A percentile compares a stretch with the other conserved stretches of the same genome.
phyloP scores from a whole-genome alignment of 768 basidiomycete species.

The Mycena leptocephala region DNA sequence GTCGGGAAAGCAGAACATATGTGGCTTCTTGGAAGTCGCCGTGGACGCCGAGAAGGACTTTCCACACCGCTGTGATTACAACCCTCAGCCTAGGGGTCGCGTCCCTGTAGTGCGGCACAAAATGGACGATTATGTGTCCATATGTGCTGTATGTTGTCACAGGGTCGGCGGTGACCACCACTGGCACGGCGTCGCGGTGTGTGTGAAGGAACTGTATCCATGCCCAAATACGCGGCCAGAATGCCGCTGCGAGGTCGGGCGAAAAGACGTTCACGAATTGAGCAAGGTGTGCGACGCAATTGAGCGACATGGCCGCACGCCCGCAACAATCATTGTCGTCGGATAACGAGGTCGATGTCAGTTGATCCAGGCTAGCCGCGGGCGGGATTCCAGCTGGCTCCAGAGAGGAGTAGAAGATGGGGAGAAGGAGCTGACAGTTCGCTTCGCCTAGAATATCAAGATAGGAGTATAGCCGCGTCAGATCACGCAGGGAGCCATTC shows the following conservation, averaged over 20 bases:
- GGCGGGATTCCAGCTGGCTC: conserved; percentile 5
- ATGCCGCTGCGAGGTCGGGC: conserved; percentile 1
- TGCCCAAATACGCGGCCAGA: conserved; percentile 12
- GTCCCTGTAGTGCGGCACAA: conserved; percentile 3
- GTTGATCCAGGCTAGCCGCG: background rate
- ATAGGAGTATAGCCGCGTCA: background rate
- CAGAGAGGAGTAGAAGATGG: conserved; percentile 1
- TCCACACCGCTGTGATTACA: conserved; percentile 17
- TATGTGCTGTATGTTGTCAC: conserved; percentile 8
- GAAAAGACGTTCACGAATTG: background rate
- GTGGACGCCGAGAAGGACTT: conserved; percentile 10
- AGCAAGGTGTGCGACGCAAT: conserved; percentile 6
- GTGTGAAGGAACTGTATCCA: conserved; percentile 18
- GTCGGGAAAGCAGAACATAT: conserved; percentile 5
- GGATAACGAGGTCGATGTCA: background rate
- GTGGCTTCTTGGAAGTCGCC: conserved; percentile 10
- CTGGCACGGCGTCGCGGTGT: conserved; percentile 3
- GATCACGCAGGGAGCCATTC: conserved; percentile 14
- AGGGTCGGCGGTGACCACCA: conserved; percentile 1
- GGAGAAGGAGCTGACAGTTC: conserved; percentile 4
- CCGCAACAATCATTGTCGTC: background rate
- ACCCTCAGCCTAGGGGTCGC: conserved; percentile 3
- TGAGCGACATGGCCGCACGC: conserved; percentile 9
- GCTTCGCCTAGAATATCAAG: background rate
- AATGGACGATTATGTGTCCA: conserved; percentile 9